phyloP scores from a whole-genome alignment of 805 yeast genomes.

The Cyberlindnera suaveolens region DNA sequence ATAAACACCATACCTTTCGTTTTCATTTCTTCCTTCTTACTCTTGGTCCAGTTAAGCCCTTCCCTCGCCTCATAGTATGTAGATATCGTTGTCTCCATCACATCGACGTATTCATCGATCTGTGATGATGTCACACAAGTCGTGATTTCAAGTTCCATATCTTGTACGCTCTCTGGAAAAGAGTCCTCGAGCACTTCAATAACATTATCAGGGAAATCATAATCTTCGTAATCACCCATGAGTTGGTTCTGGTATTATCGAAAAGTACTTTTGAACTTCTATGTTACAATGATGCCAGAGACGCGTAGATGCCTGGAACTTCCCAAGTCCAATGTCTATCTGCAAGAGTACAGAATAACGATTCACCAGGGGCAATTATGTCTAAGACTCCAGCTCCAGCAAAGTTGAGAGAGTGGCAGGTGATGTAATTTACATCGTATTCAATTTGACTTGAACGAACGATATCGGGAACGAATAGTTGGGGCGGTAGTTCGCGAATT shows the following conservation, averaged over 20 bases:
- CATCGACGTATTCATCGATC: not conserved
- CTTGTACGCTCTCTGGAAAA: not conserved
- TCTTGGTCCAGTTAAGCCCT: slow-evolving; percentile 28
- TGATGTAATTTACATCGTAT: too few relatives aligned
- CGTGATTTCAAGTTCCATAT: not conserved
- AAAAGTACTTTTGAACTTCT: too few relatives aligned
- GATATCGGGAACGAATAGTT: too few relatives aligned
- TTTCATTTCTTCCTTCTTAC: slow-evolving; percentile 37
- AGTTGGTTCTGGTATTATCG: not conserved
- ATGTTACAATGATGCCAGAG: not conserved
- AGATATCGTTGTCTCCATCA: slow-evolving; percentile 15
- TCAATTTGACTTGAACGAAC: too few relatives aligned
- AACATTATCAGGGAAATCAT: not conserved
- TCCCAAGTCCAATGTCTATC: too few relatives aligned
- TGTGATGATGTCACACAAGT: not conserved
- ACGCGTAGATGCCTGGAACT: not conserved
- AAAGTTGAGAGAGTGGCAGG: too few relatives aligned
- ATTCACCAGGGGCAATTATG: too few relatives aligned
- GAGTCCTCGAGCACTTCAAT: not conserved
- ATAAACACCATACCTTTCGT: slow-evolving; percentile 18
- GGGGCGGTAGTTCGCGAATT: too few relatives aligned
- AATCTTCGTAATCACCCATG: not conserved
- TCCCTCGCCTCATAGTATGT: slow-evolving; percentile 8
- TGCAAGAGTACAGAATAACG: too few relatives aligned
- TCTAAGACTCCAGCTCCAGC: too few relatives aligned